Conservation (phyloP, 768 basidiomycete genomes). For the Pulveroboletus sp. region DNA sequence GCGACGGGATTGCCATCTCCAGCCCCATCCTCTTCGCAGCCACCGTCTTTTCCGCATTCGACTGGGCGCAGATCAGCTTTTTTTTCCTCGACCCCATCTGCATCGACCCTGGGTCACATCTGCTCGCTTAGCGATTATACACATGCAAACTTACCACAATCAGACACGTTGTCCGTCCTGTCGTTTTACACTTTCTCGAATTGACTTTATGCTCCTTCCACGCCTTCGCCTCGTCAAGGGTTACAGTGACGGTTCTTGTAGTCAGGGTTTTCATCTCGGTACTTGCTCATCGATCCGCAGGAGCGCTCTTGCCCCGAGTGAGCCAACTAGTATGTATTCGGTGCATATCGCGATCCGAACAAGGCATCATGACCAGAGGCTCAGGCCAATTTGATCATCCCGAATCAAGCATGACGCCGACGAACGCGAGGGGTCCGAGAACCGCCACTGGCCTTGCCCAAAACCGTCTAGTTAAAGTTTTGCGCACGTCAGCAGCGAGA, state of each 20-base stretch:
- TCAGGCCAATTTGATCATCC: constrained; percentile 1
- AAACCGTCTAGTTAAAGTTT: not conserved
- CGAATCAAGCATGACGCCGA: constrained; percentile 1
- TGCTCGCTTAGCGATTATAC: constrained; percentile 3
- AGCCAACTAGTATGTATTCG: not conserved
- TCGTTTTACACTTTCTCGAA: not conserved
- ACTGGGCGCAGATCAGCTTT: constrained; percentile 8
- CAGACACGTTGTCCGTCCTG: constrained; percentile 12
- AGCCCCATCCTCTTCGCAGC: not conserved
- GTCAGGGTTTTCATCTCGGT: no score
- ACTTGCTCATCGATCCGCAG: not conserved
- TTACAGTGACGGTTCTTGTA: no score
- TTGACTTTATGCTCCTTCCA: not conserved
- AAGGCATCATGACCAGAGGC: constrained; percentile 5
- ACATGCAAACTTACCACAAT: constrained; percentile 7
- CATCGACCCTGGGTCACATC: constrained; percentile 1
- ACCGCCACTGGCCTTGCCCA: not conserved
- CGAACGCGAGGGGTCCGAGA: constrained; percentile 1
- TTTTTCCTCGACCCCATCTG: not conserved
- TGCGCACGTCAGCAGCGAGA: not conserved
- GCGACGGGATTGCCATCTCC: not conserved
- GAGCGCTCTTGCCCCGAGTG: constrained; percentile 16
- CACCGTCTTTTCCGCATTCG: not conserved
- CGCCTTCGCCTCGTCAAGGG: constrained; percentile 4
- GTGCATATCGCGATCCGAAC: not conserved